Percentiles rank a stretch among this genome's conserved stretches.
Evolutionary conservation across 2,329 filamentous ascomycete genomes (phyloP).

Genomic region (Leptodontidium sp.): DNA sequence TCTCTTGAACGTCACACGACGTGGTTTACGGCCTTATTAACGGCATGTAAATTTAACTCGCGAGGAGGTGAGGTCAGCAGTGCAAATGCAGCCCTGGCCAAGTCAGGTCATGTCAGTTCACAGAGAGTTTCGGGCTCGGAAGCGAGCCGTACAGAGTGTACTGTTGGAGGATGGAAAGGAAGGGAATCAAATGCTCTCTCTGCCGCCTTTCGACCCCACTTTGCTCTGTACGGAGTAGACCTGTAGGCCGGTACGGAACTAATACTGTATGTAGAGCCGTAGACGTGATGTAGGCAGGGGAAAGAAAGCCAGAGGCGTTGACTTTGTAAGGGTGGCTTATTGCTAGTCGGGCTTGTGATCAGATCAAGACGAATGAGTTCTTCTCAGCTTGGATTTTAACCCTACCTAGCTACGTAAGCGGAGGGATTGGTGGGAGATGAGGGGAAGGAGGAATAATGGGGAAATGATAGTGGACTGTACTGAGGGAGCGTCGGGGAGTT

Average conservation of each 20-base stretch:
- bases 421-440: conserved; percentile 5
- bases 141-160: conserved; percentile 6
- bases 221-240: background rate
- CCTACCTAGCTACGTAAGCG: background rate
- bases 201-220: background rate
- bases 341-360: conserved; percentile 15
- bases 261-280: too few relatives aligned
- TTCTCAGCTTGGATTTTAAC: conserved; percentile 5
- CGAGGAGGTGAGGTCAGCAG: conserved; percentile 8
- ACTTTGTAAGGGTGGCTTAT: background rate
- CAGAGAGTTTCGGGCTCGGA: conserved; percentile 4
- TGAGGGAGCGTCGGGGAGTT: background rate
- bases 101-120: background rate
- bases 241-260: too few relatives aligned
- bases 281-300: background rate
- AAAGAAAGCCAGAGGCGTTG: background rate
- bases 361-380: conserved; percentile 2
- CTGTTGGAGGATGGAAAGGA: too few relatives aligned
- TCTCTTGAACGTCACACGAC: conserved; percentile 16
- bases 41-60: background rate
- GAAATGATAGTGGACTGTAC: background rate
- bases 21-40: background rate
- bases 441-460: background rate
- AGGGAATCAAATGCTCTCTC: background rate
- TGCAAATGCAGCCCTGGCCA: background rate